Evolutionary conservation across 805 yeast genomes (phyloP), one percentile per base, ranked within the genome.

Genomic region (Priceomyces fermenticarens): DNA sequence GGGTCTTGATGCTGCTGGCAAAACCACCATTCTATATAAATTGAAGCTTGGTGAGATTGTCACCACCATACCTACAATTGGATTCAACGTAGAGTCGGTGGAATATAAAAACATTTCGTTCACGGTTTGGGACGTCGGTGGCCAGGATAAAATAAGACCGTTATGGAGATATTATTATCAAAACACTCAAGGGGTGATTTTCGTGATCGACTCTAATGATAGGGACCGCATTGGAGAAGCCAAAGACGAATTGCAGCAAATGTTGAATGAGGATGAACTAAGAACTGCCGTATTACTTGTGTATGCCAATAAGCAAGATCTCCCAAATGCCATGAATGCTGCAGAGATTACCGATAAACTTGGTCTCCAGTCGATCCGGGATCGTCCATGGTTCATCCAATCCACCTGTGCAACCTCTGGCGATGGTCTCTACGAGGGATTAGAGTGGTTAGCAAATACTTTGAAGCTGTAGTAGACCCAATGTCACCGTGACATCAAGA

Each of bases 121-220:
- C 53, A 64, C 72, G 35, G 72, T 66, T 36, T 66, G 72, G 72
- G 72, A 66, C 52, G 70, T 65, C 41, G 72, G 72, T 60, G 72
- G 72, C 57, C 72, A 66, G 49, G 70, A 65, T 52, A 66, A 65
- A 54, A 66, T 66, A 50, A 54, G 72, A 51, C 72, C 72, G 35
- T 63, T 66, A 55, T 66, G 72, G 72, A 62, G 72, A 57, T 65
- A 66, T 58, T 66, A 66, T 60, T 66, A 57, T 62, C 72, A 65
- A 50, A 65, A 65, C 58, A 63, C 72, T 38, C 71, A 66, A 45
- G 72, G 71, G 45, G 63, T 66, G 43, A 66, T 66, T 38, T 66
- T 65, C 52, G 72, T 66, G 13, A 69, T 66, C 36, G 72, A 66
- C 57, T 65, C 70, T 39, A 65, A 65, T 56, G 72, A 66, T 47